phyloP scores from a whole-genome alignment of 306 rosid species.

The Elaeagnus macrophylla region DNA sequence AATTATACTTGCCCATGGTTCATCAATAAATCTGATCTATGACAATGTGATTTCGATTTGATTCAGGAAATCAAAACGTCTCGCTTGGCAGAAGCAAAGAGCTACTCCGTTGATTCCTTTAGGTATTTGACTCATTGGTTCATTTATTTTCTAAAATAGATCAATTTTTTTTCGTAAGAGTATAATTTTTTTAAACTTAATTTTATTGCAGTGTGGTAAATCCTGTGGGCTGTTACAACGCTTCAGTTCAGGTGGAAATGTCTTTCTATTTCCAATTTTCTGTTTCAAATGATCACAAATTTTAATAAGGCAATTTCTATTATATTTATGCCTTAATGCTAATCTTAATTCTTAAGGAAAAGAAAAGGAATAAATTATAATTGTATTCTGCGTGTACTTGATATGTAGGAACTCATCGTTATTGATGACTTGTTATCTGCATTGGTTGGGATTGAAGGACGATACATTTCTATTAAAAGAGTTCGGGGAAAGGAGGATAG shows the following conservation, averaged over 20 bases:
- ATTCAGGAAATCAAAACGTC: conserved; percentile 34
- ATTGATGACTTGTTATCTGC: conserved; percentile 83
- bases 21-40: background rate
- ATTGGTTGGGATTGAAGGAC: conserved; percentile 86
- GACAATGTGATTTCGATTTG: conserved; percentile 1
- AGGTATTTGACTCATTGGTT: conserved; percentile 17
- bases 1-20: background rate
- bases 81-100: conserved; percentile 33
- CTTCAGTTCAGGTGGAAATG: conserved; percentile 66
- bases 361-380: background rate
- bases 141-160: background rate
- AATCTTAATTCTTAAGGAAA: background rate
- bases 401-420: conserved; percentile 77
- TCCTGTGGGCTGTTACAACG: conserved; percentile 63
- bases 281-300: background rate
- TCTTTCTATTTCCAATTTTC: background rate
- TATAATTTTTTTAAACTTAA: background rate
- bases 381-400: background rate
- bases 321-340: background rate
- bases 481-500: conserved; percentile 51
- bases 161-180: no score
- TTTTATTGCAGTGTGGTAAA: conserved; percentile 25
- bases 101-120: conserved; percentile 25
- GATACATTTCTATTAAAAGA: conserved; percentile 63
- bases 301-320: background rate